Conservation (phyloP, 768 basidiomycete species). For the Chalciporus piperatus region DNA sequence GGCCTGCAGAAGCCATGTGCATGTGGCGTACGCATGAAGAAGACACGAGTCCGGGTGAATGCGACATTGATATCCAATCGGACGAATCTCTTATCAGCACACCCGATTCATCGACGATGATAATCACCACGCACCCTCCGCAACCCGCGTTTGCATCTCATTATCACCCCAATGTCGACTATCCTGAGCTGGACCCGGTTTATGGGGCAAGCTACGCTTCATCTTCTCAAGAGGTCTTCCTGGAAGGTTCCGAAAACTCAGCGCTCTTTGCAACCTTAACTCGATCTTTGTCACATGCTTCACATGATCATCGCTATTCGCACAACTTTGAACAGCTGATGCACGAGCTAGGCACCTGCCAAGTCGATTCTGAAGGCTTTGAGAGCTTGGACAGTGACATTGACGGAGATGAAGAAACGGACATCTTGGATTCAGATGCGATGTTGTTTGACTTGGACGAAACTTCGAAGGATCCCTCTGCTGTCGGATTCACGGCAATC, state of each 20-base stretch:
- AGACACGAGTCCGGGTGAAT: not conserved
- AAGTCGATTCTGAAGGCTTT: slow-evolving; percentile 9
- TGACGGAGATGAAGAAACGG: slow-evolving; percentile 1
- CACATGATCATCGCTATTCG: slow-evolving; percentile 12
- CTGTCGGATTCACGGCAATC: not conserved
- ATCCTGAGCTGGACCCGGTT: slow-evolving; percentile 9
- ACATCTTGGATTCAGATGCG: slow-evolving; percentile 11
- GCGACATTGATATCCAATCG: slow-evolving; percentile 13
- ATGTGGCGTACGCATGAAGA: slow-evolving; percentile 13
- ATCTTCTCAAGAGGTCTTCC: slow-evolving; percentile 11
- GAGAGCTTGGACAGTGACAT: slow-evolving; percentile 6
- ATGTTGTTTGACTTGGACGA: slow-evolving; percentile 16
- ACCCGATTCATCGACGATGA: slow-evolving; percentile 14
- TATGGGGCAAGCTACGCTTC: slow-evolving; percentile 5
- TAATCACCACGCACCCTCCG: slow-evolving; percentile 16
- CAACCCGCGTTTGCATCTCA: slow-evolving; percentile 11
- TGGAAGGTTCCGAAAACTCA: slow-evolving; percentile 19
- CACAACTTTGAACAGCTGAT: slow-evolving; percentile 16
- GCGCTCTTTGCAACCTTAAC: slow-evolving; percentile 3
- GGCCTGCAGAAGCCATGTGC: slow-evolving; percentile 12
- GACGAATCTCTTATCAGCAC: slow-evolving; percentile 26
- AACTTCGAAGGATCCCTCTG: not conserved
- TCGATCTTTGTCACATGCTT: slow-evolving; percentile 7
- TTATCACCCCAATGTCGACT: slow-evolving; percentile 17
- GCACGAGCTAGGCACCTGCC: slow-evolving; percentile 1